Evolutionary conservation across 2,329 filamentous ascomycete species (phyloP).

Genomic region (Paraphaeosphaeria sporulosa): DNA sequence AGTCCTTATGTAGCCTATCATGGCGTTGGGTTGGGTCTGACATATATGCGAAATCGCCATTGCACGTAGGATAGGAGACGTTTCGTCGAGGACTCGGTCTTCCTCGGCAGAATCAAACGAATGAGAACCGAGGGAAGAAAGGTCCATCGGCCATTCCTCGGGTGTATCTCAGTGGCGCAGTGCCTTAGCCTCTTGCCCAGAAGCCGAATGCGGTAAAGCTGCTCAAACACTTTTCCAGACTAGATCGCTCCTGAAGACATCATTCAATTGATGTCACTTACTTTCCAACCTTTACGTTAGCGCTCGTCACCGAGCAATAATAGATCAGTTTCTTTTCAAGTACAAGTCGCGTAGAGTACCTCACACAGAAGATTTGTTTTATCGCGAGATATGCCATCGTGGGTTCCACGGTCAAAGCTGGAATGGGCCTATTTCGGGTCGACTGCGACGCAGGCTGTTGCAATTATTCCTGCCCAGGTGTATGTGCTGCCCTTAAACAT

Average conservation of each 20-base stretch:
- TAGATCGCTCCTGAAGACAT: not conserved
- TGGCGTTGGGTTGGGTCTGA: no score
- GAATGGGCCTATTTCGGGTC: slow-evolving; percentile 28
- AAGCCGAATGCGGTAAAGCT: slow-evolving; percentile 3
- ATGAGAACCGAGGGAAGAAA: not conserved
- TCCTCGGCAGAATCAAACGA: not conserved
- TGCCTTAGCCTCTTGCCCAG: not conserved
- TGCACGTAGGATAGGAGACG: no score
- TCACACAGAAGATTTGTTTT: not conserved
- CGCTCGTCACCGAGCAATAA: not conserved
- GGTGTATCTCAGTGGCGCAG: not conserved
- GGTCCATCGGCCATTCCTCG: not conserved
- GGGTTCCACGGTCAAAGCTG: slow-evolving; percentile 1
- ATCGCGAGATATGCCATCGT: not conserved
- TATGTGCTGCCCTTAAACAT: slow-evolving; percentile 11
- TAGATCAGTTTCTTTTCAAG: not conserved
- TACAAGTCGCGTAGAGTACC: not conserved
- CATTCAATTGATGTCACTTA: no score
- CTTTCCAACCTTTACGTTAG: not conserved
- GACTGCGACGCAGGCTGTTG: slow-evolving; percentile 22
- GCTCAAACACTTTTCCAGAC: slow-evolving; percentile 1
- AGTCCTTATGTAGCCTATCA: no score
- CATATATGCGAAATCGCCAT: no score
- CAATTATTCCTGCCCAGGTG: slow-evolving; percentile 24
- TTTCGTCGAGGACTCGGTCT: not conserved